Percentiles rank a stretch among this genome's conserved stretches.
Conservation (phyloP, 2,329 filamentous ascomycete species). For the Spiromastix sp. region DNA sequence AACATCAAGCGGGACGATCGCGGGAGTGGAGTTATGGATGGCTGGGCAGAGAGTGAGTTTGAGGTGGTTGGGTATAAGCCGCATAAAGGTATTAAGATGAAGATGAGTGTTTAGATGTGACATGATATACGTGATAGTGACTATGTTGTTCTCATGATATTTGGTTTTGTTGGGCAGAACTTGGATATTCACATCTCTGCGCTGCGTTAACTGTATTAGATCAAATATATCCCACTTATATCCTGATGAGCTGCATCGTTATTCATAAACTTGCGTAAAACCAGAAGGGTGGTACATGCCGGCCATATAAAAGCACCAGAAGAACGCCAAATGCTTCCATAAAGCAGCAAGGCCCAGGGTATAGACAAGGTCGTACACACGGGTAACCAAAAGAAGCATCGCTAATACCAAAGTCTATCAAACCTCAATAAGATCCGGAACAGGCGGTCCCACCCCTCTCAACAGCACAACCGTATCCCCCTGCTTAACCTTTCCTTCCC, state of each 20-base stretch:
- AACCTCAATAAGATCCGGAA: conserved; percentile 59
- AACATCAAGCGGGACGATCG: conserved; percentile 58
- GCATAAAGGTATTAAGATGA: conserved; percentile 90
- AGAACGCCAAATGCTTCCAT: not conserved
- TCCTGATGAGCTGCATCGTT: too few species aligned
- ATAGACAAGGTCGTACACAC: too few species aligned
- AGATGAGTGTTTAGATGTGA: conserved; percentile 78
- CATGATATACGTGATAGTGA: too few species aligned
- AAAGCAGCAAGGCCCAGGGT: too few species aligned
- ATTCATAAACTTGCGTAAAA: not conserved
- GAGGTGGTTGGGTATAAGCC: conserved; percentile 80
- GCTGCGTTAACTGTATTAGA: too few species aligned
- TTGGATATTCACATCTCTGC: too few species aligned
- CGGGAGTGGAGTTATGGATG: conserved; percentile 80
- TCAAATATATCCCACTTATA: too few species aligned
- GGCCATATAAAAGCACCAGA: not conserved
- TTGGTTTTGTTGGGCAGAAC: too few species aligned
- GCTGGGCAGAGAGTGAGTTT: conserved; percentile 83
- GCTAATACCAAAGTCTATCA: conserved; percentile 16
- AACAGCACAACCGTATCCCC: conserved; percentile 87
- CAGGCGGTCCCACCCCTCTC: conserved; percentile 71
- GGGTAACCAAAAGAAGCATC: too few species aligned
- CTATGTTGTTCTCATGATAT: too few species aligned
- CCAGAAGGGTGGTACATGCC: not conserved
- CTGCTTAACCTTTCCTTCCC: conserved; percentile 53